Conservation (phyloP, 495 filamentous ascomycete species). For the Cryomyces minteri region DNA sequence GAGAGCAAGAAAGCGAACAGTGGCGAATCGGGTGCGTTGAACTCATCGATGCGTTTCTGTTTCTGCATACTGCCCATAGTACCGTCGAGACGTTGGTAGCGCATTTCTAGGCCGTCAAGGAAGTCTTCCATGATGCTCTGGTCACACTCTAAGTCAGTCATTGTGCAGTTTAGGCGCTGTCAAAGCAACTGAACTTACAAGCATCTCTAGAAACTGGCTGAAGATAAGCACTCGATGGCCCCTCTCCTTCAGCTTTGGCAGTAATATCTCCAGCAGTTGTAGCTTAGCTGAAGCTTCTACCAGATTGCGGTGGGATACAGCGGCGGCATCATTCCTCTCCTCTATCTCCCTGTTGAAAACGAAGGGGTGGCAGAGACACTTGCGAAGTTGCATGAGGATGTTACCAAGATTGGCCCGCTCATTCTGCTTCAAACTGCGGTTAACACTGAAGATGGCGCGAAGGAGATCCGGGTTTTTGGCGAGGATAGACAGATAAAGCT, state of each 20-base stretch:
- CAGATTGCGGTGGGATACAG: slow-evolving; percentile 51
- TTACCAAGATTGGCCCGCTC: slow-evolving; percentile 76
- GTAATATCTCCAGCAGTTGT: slow-evolving; percentile 66
- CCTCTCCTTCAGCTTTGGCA: slow-evolving; percentile 74
- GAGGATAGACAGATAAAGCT: slow-evolving; percentile 84
- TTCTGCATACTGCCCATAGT: slow-evolving; percentile 60
- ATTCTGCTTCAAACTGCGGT: slow-evolving; percentile 32
- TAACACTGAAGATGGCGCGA: slow-evolving; percentile 56
- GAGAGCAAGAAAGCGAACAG: slow-evolving; percentile 84
- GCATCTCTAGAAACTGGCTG: slow-evolving; percentile 81
- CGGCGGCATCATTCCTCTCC: slow-evolving; percentile 38
- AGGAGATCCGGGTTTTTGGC: slow-evolving; percentile 80
- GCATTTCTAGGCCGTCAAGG: slow-evolving; percentile 46
- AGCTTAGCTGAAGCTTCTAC: slow-evolving; percentile 88
- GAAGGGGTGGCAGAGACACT: slow-evolving; percentile 90
- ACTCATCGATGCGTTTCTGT: slow-evolving; percentile 83
- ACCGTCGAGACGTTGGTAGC: slow-evolving; percentile 74
- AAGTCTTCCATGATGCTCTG: slow-evolving; percentile 79
- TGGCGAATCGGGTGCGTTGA: slow-evolving; percentile 67
- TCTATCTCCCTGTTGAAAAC: slow-evolving; percentile 81
- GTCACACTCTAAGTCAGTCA: neutral
- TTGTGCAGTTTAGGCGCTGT: too few relatives aligned
- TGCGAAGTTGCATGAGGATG: slow-evolving; percentile 87
- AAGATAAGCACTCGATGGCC: slow-evolving; percentile 91
- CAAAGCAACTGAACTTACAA: slow-evolving; percentile 17